A percentile compares a stretch with the other conserved stretches of the same genome.
phyloP scores from a whole-genome alignment of 2,329 filamentous ascomycete species.

The Akanthomyces uredinophilus region DNA sequence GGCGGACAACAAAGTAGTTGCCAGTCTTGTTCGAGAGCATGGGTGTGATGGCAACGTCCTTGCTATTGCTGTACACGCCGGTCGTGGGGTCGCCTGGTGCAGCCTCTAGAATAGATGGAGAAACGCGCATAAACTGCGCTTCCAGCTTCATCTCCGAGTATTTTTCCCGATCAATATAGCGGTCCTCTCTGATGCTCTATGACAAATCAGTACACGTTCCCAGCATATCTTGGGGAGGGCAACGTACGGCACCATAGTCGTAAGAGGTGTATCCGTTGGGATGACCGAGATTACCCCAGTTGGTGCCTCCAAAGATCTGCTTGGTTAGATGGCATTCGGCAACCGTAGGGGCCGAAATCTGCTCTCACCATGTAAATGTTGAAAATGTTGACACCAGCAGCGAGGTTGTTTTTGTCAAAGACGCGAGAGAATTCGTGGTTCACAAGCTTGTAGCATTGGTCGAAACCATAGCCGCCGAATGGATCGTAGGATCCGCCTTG shows the following conservation, averaged over 20 bases:
- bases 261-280: slow-evolving; percentile 58
- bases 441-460: slow-evolving; percentile 58
- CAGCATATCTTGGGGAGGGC: background rate
- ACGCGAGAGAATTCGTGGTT: slow-evolving; percentile 72
- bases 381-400: slow-evolving; percentile 60
- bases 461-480: slow-evolving; percentile 68
- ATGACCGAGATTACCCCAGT: slow-evolving; percentile 76
- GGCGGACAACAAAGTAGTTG: slow-evolving; percentile 63
- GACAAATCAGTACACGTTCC: background rate
- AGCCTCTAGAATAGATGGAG: slow-evolving; percentile 62
- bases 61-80: slow-evolving; percentile 48
- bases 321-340: background rate
- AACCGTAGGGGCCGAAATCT: background rate
- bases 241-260: slow-evolving; percentile 44
- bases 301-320: slow-evolving; percentile 68
- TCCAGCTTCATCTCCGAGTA: slow-evolving; percentile 75
- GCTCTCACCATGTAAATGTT: slow-evolving; percentile 67
- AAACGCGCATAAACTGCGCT: slow-evolving; percentile 69
- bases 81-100: slow-evolving; percentile 45
- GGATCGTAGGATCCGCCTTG: slow-evolving; percentile 69
- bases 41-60: slow-evolving; percentile 55
- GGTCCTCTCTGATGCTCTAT: slow-evolving; percentile 58
- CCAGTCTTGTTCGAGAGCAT: slow-evolving; percentile 49
- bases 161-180: slow-evolving; percentile 65
- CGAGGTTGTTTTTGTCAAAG: slow-evolving; percentile 72